Evolutionary conservation across 257 asterid species (phyloP), one percentile per base, ranked within the genome.

Genomic region (Nicotiana otophora): DNA sequence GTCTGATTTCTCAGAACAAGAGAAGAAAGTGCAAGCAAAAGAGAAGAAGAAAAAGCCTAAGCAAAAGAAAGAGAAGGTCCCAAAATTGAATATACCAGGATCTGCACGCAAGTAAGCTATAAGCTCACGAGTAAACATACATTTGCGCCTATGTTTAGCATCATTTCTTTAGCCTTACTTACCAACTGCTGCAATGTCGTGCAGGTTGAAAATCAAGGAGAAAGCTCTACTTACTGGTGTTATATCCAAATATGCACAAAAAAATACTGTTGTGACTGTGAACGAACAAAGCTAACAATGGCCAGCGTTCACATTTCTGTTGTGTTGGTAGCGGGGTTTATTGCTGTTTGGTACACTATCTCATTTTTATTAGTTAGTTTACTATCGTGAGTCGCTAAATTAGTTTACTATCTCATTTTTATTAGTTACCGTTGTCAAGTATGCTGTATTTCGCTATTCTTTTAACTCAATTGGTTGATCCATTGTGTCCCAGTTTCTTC

Each of bases 161-260:
- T 48, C 26, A 23, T 20, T 23, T 30, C 36, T 60, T 76, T 72
- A 36, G 30, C 48, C 78, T 34, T 69, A 12, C 51, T 81, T 51
- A 57, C 34, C 28, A 74, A 23, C 68, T 10, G 54, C 46, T 82
- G 39, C 69, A 63, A 54, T 17, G 23, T 16, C 66, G n/a, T 83
- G 87, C 94, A 96, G 99, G 93, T 88, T 96, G 54, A 89, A 89
- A 88, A 84, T 83, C 75, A 82, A 83, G 88, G 99, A 96, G 83
- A 93, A 92, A 88, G 92, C 88, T 33, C 28, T 90, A 80, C 97
- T 96, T 48, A 81, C 90, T 0, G 97, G 88, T n/a, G 98, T 90
- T 30, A 91, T 93, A 82, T 88, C 95, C 72, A 96, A 94, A 88
- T 94, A 94, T 34, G 92, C 91, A 82, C 87, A 88, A 23, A 88